Conservation (phyloP, 306 rosid species). For the Trichosanthes truncata region DNA sequence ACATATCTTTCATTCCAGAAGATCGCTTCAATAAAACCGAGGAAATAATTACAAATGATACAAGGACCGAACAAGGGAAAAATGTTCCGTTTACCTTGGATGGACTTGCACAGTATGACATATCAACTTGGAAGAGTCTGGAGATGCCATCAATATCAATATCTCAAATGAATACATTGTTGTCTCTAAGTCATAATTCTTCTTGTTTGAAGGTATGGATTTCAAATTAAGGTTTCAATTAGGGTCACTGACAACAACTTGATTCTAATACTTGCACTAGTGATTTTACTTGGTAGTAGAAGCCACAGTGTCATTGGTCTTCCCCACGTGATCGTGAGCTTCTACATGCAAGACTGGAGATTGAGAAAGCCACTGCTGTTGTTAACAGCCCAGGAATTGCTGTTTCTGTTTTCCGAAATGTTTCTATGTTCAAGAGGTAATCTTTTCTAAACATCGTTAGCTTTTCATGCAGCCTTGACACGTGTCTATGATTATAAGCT, state of each 20-base stretch:
- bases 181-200: constrained; percentile 34
- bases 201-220: constrained; percentile 39
- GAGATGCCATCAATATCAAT: constrained; percentile 23
- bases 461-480: not conserved
- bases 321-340: constrained; percentile 60
- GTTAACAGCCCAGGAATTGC: constrained; percentile 35
- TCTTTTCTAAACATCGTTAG: not conserved
- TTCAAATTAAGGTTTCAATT: constrained; percentile 18
- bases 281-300: constrained; percentile 38
- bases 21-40: constrained; percentile 14
- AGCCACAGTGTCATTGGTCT: constrained; percentile 29
- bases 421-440: constrained; percentile 69
- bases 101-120: constrained; percentile 15
- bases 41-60: constrained; percentile 14
- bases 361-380: constrained; percentile 40
- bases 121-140: constrained; percentile 28
- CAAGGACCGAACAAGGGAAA: constrained; percentile 12
- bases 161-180: constrained; percentile 36
- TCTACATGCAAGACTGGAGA: constrained; percentile 45
- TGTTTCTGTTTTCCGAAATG: constrained; percentile 50
- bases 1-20: constrained; percentile 4
- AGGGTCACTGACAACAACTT: constrained; percentile 9
- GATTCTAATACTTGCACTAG: constrained; percentile 20
- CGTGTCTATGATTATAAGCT: not conserved
- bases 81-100: constrained; percentile 10